Conservation (phyloP, 1,139 yeast species). For the Cylindricascospora bacillispora region DNA sequence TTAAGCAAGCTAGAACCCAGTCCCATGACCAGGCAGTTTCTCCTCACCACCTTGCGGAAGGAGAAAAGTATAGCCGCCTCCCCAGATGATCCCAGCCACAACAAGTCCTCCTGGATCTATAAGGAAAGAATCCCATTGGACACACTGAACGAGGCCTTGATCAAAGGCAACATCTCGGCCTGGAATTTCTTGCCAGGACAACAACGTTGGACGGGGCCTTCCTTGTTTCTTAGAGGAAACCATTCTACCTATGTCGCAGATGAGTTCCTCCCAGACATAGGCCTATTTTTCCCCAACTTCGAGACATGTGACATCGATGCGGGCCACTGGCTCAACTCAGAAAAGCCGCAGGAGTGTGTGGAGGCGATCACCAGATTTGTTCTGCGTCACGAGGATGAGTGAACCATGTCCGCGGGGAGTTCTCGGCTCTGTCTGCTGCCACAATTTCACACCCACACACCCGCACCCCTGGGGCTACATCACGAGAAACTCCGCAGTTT, state of each 20-base stretch:
- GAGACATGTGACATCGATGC: conserved; percentile 61
- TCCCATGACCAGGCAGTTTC: conserved; percentile 58
- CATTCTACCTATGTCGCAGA: conserved; percentile 75
- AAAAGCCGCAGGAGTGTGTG: conserved; percentile 60
- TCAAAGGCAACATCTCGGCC: conserved; percentile 51
- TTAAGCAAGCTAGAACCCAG: conserved; percentile 51
- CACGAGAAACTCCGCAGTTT: not conserved
- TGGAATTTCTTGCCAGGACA: conserved; percentile 61
- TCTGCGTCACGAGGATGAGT: conserved; percentile 39
- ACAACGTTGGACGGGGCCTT: conserved; percentile 55
- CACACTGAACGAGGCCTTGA: conserved; percentile 49
- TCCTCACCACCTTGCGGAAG: conserved; percentile 35
- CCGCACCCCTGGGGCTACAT: too few species aligned
- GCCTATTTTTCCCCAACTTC: conserved; percentile 68
- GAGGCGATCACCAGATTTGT: conserved; percentile 46
- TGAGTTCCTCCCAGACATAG: conserved; percentile 64
- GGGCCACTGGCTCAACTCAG: conserved; percentile 89
- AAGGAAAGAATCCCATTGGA: conserved; percentile 56
- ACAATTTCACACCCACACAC: too few species aligned
- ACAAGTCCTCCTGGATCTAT: conserved; percentile 29
- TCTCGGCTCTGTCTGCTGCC: too few species aligned
- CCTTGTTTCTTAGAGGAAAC: conserved; percentile 70
- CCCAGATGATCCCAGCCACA: too few species aligned
- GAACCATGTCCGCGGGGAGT: not conserved
- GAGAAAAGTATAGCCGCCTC: too few species aligned